These are phyloP conservation scores for Leucocoprinus sp. DNA, from an alignment of 768 basidiomycete genomes.

Conservation along the genomic window DNA sequence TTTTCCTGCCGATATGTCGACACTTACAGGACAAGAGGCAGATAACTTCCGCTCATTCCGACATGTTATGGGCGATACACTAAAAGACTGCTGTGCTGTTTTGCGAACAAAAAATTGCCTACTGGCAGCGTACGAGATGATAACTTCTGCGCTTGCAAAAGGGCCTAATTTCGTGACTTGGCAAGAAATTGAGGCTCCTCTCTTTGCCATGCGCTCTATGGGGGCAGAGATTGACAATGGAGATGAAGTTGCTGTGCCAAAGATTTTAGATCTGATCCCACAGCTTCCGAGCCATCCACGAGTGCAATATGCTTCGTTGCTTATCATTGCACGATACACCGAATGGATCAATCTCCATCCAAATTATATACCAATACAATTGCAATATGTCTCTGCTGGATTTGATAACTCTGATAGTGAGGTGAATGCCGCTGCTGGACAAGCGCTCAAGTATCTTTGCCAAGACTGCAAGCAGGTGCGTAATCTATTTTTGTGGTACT, in stretches of 20 bases:
- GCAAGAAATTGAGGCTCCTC: slow-evolving; percentile 96
- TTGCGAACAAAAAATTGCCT: slow-evolving; percentile 84
- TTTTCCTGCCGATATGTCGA: slow-evolving; percentile 68
- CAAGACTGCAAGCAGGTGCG: slow-evolving; percentile 88
- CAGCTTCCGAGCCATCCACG: slow-evolving; percentile 82
- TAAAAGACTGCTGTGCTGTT: slow-evolving; percentile 97
- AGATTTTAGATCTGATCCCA: slow-evolving; percentile 93
- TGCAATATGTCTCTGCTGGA: slow-evolving; percentile 88
- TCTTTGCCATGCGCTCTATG: slow-evolving; percentile 98
- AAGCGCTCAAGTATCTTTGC: slow-evolving; percentile 93
- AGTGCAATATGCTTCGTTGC: slow-evolving; percentile 89
- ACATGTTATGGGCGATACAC: slow-evolving; percentile 97
- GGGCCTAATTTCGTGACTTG: slow-evolving; percentile 56
- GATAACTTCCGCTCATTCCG: slow-evolving; percentile 94
- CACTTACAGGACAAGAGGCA: slow-evolving; percentile 72
- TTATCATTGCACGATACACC: slow-evolving; percentile 93
- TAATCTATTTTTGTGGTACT: background rate
- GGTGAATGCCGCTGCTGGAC: slow-evolving; percentile 89
- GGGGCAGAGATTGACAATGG: slow-evolving; percentile 83
- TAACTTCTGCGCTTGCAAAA: slow-evolving; percentile 64
- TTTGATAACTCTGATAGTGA: slow-evolving; percentile 77
- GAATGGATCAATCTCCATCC: slow-evolving; percentile 94
- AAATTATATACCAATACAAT: slow-evolving; percentile 72
- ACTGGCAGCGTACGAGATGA: slow-evolving; percentile 69
- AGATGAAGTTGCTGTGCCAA: slow-evolving; percentile 84